Evolutionary conservation across 2,329 filamentous ascomycete species (phyloP), one percentile per base, ranked within the genome.

Genomic region (Neodidymelliopsis sp.): DNA sequence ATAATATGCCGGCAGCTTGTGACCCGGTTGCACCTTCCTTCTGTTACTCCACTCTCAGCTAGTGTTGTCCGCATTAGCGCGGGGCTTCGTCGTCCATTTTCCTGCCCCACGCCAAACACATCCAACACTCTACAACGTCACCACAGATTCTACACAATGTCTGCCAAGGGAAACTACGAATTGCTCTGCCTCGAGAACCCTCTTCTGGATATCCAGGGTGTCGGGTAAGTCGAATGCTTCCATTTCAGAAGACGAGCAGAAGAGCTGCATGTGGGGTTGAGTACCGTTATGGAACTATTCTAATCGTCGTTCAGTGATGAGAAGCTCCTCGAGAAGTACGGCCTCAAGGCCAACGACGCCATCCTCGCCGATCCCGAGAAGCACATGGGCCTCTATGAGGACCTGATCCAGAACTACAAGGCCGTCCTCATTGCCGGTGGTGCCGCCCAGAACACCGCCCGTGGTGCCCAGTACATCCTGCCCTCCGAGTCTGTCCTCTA

Each of bases 131-230:
- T 40, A 44, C 50, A 47, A 57, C 53, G 53, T 42, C 59, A 60
- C 56, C 55, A 47, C 42, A 37, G n/a, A 31, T 54, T 23, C 49
- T 33, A 45, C 37, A 78, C 67, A 69, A 96, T 96, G 90, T 82
- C 89, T 71, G 75, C 86, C 64, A 72, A 76, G 65, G 88, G 91
- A 78, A 87, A 91, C 77, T 97, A 88, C 80, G 82, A 90, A 76
- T 88, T 99, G 69, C 83, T 97, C 71, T 94, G 89, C 77, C 79
- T 99, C 69, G 94, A 97, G 87, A 99, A 99, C 78, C 94, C 94
- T 75, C 87, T 99, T 67, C 89, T 99, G 68, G 93, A 99, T 74
- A 99, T 99, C 75, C 93, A 97, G 79, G 94, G 88, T 66, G 75
- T 81, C 66, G 84, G 83, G 84, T 86, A 76, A 57, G 79, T 73